Percentiles rank a stretch among this genome's conserved stretches.
These are phyloP conservation scores for Mortierella alpina DNA, from an alignment of 192 early-diverging fungal species.

Conservation along the genomic window DNA sequence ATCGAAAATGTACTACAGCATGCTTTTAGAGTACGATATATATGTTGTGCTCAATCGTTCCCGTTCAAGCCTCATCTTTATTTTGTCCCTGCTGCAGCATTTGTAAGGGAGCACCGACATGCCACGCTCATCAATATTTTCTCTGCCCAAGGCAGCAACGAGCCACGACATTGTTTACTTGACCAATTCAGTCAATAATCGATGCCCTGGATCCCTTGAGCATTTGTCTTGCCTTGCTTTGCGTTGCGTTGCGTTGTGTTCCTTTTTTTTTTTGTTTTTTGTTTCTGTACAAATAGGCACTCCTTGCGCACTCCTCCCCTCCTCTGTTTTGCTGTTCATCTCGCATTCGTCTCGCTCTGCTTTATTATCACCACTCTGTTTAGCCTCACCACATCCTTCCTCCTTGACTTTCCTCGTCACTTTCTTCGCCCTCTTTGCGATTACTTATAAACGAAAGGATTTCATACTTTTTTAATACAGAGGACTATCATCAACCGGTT, in stretches of 20 bases:
- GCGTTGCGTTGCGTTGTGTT: background rate
- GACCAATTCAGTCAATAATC: too few species aligned
- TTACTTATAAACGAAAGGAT: background rate
- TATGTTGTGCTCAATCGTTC: too few species aligned
- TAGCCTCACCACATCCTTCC: background rate
- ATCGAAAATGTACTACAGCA: too few species aligned
- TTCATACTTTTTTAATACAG: background rate
- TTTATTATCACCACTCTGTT: background rate
- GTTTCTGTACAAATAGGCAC: conserved; percentile 16
- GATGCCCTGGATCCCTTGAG: background rate
- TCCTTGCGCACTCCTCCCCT: background rate
- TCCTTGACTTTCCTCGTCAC: background rate
- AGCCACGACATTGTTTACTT: too few species aligned
- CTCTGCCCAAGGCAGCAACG: too few species aligned
- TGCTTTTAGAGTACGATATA: too few species aligned
- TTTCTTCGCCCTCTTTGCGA: background rate
- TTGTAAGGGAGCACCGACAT: background rate
- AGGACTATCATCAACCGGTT: background rate
- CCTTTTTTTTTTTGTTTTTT: background rate
- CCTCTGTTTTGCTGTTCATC: background rate
- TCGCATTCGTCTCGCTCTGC: background rate
- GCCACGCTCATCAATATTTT: background rate
- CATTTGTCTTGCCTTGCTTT: background rate
- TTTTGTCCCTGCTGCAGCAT: too few species aligned
- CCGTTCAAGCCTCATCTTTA: background rate